Conservation (phyloP, 1,284 basidiomycete genomes). For the Hemileia vastatrix region DNA sequence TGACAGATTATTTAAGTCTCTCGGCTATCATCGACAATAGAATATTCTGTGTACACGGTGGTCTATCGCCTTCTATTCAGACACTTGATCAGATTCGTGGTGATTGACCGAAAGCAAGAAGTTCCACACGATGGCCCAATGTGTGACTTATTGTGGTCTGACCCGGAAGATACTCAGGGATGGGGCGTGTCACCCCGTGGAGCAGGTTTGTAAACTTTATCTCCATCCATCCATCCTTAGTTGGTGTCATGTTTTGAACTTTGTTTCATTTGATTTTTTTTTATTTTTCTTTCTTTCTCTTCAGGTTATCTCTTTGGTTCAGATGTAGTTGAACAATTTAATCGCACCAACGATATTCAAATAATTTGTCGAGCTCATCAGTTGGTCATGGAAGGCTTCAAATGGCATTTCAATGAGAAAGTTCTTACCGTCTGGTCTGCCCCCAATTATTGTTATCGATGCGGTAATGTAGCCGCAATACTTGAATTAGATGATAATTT, state of each 20-base stretch:
- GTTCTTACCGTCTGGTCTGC: no score
- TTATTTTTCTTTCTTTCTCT: background rate
- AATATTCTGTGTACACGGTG: constrained; percentile 83
- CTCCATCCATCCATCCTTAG: no score
- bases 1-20: no score
- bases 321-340: no score
- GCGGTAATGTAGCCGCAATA: no score
- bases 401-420: no score
- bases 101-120: constrained; percentile 84
- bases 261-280: constrained; percentile 66
- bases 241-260: constrained; percentile 71
- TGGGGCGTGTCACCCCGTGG: constrained; percentile 92
- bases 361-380: no score
- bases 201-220: constrained; percentile 88
- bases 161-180: constrained; percentile 86
- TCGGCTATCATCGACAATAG: constrained; percentile 79
- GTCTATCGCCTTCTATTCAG: constrained; percentile 78
- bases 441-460: no score
- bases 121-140: constrained; percentile 94
- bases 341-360: no score
- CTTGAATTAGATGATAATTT: no score
- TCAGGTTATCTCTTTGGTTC: no score
- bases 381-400: no score
- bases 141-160: constrained; percentile 95
- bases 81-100: constrained; percentile 81